Percentiles rank a stretch among this genome's conserved stretches.
phyloP scores from a whole-genome alignment of 2,329 filamentous ascomycete genomes.

The Celoporthe dispersa region DNA sequence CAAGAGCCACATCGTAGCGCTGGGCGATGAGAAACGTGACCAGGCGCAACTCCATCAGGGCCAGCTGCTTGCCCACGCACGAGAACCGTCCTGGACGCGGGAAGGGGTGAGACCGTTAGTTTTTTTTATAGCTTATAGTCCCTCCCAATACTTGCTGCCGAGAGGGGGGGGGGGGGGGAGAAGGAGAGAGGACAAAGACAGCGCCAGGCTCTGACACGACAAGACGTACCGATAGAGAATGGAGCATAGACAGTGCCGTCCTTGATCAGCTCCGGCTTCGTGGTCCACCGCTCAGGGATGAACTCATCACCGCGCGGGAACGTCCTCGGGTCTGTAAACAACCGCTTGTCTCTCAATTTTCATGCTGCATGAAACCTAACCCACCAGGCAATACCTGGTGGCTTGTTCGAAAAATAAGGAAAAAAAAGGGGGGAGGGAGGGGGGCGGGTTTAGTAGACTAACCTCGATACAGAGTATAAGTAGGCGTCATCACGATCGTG shows the following conservation, averaged over 20 bases:
- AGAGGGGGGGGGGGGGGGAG: too few relatives aligned
- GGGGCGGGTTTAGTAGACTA: background rate
- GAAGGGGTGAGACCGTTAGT: background rate
- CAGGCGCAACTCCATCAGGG: constrained; percentile 24
- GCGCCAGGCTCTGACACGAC: background rate
- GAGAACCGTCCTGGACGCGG: constrained; percentile 19
- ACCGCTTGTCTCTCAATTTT: background rate
- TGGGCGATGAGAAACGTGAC: constrained; percentile 30
- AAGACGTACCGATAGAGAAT: constrained; percentile 22
- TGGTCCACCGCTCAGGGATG: constrained; percentile 32
- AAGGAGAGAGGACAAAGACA: background rate
- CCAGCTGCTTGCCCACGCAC: constrained; percentile 26
- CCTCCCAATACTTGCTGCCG: background rate
- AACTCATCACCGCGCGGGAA: constrained; percentile 30
- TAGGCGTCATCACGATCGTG: constrained; percentile 31
- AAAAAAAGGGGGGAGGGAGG: background rate
- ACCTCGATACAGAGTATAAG: constrained; percentile 32
- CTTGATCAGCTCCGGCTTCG: constrained; percentile 21
- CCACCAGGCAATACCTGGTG: too few relatives aligned
- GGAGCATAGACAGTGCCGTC: constrained; percentile 16
- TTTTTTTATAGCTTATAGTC: too few relatives aligned
- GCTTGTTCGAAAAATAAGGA: too few relatives aligned
- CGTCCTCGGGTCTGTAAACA: constrained; percentile 19
- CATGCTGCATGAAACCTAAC: too few relatives aligned
- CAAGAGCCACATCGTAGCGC: constrained; percentile 31